phyloP scores from a whole-genome alignment of 2,329 filamentous ascomycete genomes.

The Colletotrichum graminicola region DNA sequence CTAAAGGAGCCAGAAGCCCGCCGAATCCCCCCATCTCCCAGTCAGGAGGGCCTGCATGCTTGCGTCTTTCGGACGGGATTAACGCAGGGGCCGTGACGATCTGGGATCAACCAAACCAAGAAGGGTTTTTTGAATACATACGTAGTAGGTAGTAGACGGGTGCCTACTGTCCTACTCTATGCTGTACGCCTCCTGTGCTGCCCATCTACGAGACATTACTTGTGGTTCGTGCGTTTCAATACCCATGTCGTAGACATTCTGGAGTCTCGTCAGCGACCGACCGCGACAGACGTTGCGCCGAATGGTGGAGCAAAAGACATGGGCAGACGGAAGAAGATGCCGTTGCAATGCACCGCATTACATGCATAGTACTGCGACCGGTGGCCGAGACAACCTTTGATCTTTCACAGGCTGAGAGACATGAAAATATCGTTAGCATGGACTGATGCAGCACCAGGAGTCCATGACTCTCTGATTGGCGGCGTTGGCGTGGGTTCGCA shows the following conservation, averaged over 20 bases:
- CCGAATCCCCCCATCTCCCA: constrained; percentile 11
- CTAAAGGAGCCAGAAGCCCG: constrained; percentile 28
- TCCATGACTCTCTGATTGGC: constrained; percentile 12
- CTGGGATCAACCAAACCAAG: constrained; percentile 23
- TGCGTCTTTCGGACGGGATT: constrained; percentile 38
- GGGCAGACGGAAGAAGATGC: constrained; percentile 12
- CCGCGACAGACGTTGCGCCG: constrained; percentile 9
- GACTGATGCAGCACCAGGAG: constrained; percentile 15
- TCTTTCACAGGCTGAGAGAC: constrained; percentile 17
- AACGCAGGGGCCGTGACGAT: constrained; percentile 35
- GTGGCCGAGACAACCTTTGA: constrained; percentile 23
- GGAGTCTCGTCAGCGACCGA: constrained; percentile 18
- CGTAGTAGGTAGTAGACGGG: constrained; percentile 4
- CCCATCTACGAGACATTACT: constrained; percentile 12
- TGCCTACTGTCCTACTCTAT: constrained; percentile 1
- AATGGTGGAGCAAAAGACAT: constrained; percentile 21
- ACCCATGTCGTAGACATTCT: constrained; percentile 18
- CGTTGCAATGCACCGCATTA: constrained; percentile 8
- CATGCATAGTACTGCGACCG: constrained; percentile 1
- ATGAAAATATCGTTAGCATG: constrained; percentile 10
- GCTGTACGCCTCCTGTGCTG: not conserved
- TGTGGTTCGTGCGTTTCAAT: constrained; percentile 24
- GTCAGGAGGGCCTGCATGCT: constrained; percentile 24
- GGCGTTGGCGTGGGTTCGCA: constrained; percentile 12
- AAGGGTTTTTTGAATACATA: not conserved